Percentiles rank a stretch among this genome's conserved stretches.
Conservation (phyloP, 345 rosid genomes). For the Lagerstroemia speciosa region DNA sequence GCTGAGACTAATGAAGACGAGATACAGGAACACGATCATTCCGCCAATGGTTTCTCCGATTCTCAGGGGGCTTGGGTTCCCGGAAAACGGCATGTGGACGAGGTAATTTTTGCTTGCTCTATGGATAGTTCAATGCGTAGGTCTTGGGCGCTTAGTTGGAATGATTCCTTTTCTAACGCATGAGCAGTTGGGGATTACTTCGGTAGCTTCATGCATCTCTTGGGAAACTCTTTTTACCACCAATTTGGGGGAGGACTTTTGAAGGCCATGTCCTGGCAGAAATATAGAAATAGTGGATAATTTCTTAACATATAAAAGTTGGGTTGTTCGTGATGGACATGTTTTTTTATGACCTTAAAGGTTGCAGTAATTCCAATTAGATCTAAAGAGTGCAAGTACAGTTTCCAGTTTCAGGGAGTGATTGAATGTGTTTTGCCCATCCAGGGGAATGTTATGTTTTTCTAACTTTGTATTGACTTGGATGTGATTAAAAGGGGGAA, state of each 20-base stretch:
- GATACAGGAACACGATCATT: constrained; percentile 8
- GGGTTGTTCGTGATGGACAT: no score
- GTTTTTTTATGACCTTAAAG: no score
- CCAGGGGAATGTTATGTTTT: background rate
- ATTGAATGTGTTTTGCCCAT: background rate
- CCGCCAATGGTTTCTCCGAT: background rate
- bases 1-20: constrained; percentile 62
- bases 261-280: background rate
- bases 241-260: background rate
- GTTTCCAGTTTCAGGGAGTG: background rate
- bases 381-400: background rate
- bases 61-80: constrained; percentile 11
- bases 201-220: background rate
- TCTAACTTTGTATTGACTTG: no score
- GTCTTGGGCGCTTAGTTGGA: no score
- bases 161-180: background rate
- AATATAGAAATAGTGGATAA: no score
- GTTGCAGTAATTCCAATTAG: no score
- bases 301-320: no score
- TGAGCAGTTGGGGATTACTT: background rate
- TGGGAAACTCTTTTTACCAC: background rate
- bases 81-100: constrained; percentile 12
- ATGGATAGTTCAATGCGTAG: background rate
- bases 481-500: background rate
- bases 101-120: constrained; percentile 3